Evolutionary conservation across 495 filamentous ascomycete genomes (phyloP), one percentile per base, ranked within the genome.

Genomic region (Penicillium simplicissimum): DNA sequence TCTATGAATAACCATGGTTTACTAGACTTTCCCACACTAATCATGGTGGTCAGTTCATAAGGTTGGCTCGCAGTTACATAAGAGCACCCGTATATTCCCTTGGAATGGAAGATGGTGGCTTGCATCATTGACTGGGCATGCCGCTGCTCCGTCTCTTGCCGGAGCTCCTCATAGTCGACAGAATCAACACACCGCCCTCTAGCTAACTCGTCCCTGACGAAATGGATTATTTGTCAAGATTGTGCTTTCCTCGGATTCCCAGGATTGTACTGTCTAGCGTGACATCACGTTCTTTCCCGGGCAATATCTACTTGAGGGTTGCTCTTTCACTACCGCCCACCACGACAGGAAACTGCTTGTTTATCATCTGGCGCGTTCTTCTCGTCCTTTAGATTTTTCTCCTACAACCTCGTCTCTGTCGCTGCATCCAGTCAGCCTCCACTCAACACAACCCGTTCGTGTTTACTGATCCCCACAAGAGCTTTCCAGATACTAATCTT

Each of bases 61-160:
- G 23, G 14, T n/a, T 57, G 40, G 28, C 40, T 19, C 10, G 28
- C 28, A 31, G 28, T 31, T 31, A 31, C 28, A 5, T 28, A 13
- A n/a, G 13, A 38, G 6, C 19, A 7, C 31, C 23, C 15, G 14
- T 47, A 49, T 7, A 4, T n/a, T n/a, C n/a, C n/a, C n/a, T n/a
- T n/a, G n/a, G n/a, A 21, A 23, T 25, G 31, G 43, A n/a, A 23
- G 33, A 35, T 36, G 31, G 43, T 17, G 23, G 17, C 33, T 21
- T 1, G 58, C 62, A 65, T 65, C 62, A 65, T 61, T 34, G 37
- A 65, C 43, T 53, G 6, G 21, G 47, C 47, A 38, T 60, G 2
- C 19, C 35, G 25, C 5, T 48, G n/a, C 53, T 61, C 62, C 58
- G 54, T 40, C 31, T 10, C 5, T 3, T 57, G 58, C 58, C 62